Evolutionary conservation across 345 rosid genomes (phyloP), one percentile per base, ranked within the genome.

Genomic region (Euclidium syriacum): DNA sequence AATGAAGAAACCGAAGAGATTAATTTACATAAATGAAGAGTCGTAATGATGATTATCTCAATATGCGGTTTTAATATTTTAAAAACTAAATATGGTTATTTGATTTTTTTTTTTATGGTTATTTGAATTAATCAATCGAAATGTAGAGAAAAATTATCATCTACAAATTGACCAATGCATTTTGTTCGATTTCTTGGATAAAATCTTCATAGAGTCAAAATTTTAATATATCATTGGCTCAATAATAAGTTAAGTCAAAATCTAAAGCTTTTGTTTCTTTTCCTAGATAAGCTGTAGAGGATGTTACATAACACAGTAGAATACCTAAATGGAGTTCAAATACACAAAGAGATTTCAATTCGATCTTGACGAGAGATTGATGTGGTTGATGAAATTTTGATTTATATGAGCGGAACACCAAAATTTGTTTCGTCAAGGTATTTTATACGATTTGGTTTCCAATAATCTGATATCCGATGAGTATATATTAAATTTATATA

Each of bases 151-250:
- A n/a, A n/a, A n/a, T n/a, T n/a, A n/a, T n/a, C n/a, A n/a, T n/a
- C n/a, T n/a, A n/a, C n/a, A n/a, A n/a, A n/a, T 87, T 87, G 44
- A 80, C 74, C 29, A 87, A 6, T 0, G 82, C 90, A 32, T 84
- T 68, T 51, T 84, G 95, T 58, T 87, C 90, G 2, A 87, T 80
- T 47, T 87, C 95, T 60, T 87, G 88, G 0, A 82, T 52, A 2
- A 79, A 19, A 10, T 82, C 90, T 58, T 82, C 72, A 32, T 64
- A 75, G 10, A 84, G 81, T 59, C 88, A 63, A 0, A 90, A 90
- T 19, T 36, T 50, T 70, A 42, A 4, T 0, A 90, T 86, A 54
- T 84, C 78, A 39, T 80, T 76, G 77, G 85, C 80, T 18, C 95
- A 38, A 5, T 84, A 82, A 52, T 76, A 84, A 4, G 83, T 74